These are phyloP conservation scores for Trichoderma citrinoviride DNA, from an alignment of 2,329 filamentous ascomycete species.

Conservation along the genomic window DNA sequence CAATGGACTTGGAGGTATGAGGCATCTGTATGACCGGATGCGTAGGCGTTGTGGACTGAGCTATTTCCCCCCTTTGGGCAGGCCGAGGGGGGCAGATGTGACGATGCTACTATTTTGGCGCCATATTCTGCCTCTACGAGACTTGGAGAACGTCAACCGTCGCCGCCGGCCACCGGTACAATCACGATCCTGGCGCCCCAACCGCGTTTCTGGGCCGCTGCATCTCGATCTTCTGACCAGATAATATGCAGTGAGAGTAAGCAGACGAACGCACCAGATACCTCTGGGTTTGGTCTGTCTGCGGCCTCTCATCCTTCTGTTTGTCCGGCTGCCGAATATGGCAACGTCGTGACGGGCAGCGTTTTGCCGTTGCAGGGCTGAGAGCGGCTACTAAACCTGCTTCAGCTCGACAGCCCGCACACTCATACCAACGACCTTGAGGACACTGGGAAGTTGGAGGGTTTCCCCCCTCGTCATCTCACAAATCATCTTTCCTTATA, in stretches of 20 bases:
- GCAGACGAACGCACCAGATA: conserved; percentile 4
- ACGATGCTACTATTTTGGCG: conserved; percentile 14
- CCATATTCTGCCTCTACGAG: conserved; percentile 7
- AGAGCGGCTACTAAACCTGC: conserved; percentile 6
- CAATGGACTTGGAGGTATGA: neutral
- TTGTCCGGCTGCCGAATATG: conserved; percentile 12
- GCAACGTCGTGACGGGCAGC: neutral
- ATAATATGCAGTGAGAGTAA: conserved; percentile 17
- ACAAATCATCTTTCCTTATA: conserved; percentile 11
- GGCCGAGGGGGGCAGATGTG: conserved; percentile 9
- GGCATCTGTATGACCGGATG: conserved; percentile 6
- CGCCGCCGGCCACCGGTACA: neutral
- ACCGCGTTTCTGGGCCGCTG: conserved; percentile 16
- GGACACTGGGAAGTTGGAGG: neutral
- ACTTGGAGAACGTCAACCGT: neutral
- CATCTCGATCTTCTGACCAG: conserved; percentile 21
- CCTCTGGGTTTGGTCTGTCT: neutral
- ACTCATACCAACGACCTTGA: neutral
- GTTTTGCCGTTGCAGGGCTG: conserved; percentile 10
- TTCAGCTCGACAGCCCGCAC: neutral
- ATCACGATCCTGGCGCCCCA: conserved; percentile 15
- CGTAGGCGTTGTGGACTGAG: conserved; percentile 10
- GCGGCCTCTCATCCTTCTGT: conserved; percentile 6
- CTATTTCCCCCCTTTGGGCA: conserved; percentile 16
- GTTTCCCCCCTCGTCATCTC: neutral